These are phyloP conservation scores for Podaxis sp. DNA, from an alignment of 768 basidiomycete genomes.

Conservation along the genomic window DNA sequence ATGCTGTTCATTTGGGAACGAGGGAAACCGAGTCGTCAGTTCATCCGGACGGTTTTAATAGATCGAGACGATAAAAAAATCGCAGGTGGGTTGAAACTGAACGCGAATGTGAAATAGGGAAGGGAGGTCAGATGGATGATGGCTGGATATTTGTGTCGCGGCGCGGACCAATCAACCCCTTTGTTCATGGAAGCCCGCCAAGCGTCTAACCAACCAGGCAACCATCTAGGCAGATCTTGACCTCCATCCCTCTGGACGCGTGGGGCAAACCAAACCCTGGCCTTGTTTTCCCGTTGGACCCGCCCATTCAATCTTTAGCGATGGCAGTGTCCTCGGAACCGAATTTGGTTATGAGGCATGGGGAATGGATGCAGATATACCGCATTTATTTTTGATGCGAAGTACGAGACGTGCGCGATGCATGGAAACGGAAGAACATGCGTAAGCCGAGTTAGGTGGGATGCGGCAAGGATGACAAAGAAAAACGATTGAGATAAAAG, in stretches of 20 bases:
- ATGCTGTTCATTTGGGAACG: constrained; percentile 37
- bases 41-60: not conserved
- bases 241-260: not conserved
- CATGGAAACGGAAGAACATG: not conserved
- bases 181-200: not conserved
- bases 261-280: not conserved
- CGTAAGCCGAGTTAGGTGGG: not conserved
- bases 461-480: not conserved
- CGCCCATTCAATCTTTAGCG: not conserved
- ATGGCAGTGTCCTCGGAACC: not conserved
- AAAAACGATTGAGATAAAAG: not conserved
- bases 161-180: not conserved
- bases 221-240: not conserved
- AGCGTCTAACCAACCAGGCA: not conserved
- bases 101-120: too few species aligned
- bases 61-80: not conserved
- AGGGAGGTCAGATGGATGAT: not conserved
- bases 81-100: not conserved
- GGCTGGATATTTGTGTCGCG: not conserved
- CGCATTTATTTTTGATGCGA: not conserved
- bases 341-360: not conserved
- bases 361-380: not conserved
- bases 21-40: not conserved
- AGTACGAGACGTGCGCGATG: not conserved
- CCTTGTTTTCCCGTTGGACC: not conserved